Evolutionary conservation across 2,329 filamentous ascomycete genomes (phyloP), one percentile per base, ranked within the genome.

Genomic region (Raffaelea arxii): DNA sequence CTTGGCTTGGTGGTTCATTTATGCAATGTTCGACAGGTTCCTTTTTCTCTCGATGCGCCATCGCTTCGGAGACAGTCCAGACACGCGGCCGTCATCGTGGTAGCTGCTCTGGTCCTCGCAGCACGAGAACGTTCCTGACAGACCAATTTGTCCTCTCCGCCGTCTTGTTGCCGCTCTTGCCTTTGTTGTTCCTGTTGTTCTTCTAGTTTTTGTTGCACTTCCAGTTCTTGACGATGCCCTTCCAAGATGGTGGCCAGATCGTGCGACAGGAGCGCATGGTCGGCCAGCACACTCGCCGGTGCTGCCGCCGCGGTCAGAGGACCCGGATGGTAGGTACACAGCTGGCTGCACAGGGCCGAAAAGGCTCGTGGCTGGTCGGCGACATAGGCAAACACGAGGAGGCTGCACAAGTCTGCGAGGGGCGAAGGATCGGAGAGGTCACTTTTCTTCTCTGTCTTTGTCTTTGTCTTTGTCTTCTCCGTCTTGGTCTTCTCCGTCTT

Each of bases 351-450:
- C 7, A 54, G 25, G 18, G 48, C 38, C n/a, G 47, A 22, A 37
- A 53, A 54, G 19, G 38, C 21, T 10, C 16, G 24, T 1, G 53
- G 49, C n/a, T 51, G 48, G 39, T 52, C 51, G 9, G 50, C 41
- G 10, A 49, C 53, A 41, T 50, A 54, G 24, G 53, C 46, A 36
- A 54, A 52, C 23, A 54, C 43, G 7, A 54, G 35, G 37, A 53
- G 42, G n/a, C 43, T 44, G 41, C 51, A 46, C 32, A 27, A 41
- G 23, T 35, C 19, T 4, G 19, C 19, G 27, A 38, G 10, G n/a
- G n/a, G n/a, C n/a, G n/a, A n/a, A n/a, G n/a, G n/a, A n/a, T n/a
- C n/a, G n/a, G n/a, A n/a, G n/a, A n/a, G n/a, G n/a, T n/a, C n/a
- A n/a, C 19, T 36, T 36, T 9, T 18, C 16, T 9, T 30, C 9